phyloP scores from a whole-genome alignment of 257 asterid genomes.

The Solanum microdontum region DNA sequence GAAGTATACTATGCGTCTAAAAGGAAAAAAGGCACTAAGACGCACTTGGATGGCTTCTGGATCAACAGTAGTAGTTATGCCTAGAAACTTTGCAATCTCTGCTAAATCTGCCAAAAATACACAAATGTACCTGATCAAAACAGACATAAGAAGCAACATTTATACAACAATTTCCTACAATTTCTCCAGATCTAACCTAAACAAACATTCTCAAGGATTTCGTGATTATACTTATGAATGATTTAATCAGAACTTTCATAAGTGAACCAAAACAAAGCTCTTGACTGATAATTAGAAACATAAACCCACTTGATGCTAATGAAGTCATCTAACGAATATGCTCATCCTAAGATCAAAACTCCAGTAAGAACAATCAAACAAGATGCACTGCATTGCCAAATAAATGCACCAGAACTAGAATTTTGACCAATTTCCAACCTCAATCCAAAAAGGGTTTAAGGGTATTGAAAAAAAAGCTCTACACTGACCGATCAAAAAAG shows the following conservation, averaged over 20 bases:
- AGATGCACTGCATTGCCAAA: background rate
- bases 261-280: background rate
- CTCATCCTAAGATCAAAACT: background rate
- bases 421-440: background rate
- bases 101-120: conserved; percentile 65
- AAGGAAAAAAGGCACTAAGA: background rate
- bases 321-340: background rate
- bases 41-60: conserved; percentile 94
- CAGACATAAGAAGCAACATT: background rate
- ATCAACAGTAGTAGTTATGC: conserved; percentile 79
- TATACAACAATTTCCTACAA: background rate
- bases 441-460: background rate
- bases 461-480: background rate
- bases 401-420: background rate
- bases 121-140: background rate
- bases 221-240: background rate
- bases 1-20: background rate
- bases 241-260: background rate
- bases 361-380: background rate
- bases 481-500: conserved; percentile 44
- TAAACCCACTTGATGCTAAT: background rate
- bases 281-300: background rate
- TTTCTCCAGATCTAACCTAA: background rate
- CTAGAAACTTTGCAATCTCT: conserved; percentile 93
- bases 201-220: background rate